These are phyloP conservation scores for Tieghemiomyces parasiticus DNA, from an alignment of 192 early-diverging fungal genomes.

Conservation along the genomic window DNA sequence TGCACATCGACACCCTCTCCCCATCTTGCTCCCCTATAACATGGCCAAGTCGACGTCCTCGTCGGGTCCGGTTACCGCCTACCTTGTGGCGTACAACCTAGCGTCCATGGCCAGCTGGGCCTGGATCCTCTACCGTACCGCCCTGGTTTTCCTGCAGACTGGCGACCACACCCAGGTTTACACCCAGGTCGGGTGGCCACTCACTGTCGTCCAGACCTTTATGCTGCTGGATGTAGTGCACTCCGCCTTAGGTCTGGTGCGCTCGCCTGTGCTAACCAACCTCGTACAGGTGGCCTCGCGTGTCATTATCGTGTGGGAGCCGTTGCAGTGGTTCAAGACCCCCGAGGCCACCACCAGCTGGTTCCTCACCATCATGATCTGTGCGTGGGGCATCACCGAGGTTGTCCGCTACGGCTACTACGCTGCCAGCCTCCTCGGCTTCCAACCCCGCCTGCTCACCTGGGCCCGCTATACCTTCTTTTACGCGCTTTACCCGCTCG, in stretches of 20 bases:
- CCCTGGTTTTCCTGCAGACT: conserved; percentile 32
- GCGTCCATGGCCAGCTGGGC: conserved; percentile 72
- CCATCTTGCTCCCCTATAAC: neutral
- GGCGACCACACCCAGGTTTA: conserved; percentile 45
- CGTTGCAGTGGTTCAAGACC: conserved; percentile 48
- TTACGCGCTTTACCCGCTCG: conserved; percentile 81
- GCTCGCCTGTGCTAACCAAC: conserved; percentile 64
- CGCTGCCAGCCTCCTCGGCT: conserved; percentile 47
- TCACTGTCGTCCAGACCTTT: conserved; percentile 63
- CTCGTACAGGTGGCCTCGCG: conserved; percentile 78
- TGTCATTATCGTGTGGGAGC: conserved; percentile 69
- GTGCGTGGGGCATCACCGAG: conserved; percentile 89
- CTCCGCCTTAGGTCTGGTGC: conserved; percentile 53
- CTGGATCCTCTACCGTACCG: conserved; percentile 42
- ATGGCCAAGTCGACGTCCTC: neutral
- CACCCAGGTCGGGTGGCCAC: conserved; percentile 38
- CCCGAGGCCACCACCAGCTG: conserved; percentile 51
- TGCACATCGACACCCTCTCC: neutral
- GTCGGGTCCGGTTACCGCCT: conserved; percentile 25
- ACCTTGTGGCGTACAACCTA: conserved; percentile 77
- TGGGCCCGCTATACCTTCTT: conserved; percentile 91
- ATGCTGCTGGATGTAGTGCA: conserved; percentile 68
- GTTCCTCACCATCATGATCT: conserved; percentile 64
- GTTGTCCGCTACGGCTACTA: conserved; percentile 88
- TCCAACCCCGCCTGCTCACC: conserved; percentile 34